Conservation (phyloP, 805 yeast species). For the Yarrowia bubula region DNA sequence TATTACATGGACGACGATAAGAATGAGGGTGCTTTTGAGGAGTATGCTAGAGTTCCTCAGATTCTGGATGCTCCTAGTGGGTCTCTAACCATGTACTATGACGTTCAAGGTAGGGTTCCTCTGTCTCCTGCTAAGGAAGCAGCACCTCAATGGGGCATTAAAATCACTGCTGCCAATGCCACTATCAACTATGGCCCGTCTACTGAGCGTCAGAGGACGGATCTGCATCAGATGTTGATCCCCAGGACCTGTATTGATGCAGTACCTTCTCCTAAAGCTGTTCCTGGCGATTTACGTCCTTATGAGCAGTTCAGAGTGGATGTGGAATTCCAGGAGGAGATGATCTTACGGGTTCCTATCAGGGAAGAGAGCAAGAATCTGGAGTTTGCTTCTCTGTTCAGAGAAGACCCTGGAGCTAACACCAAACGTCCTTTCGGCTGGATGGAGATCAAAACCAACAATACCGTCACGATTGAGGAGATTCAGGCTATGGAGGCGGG, state of each 20-base stretch:
- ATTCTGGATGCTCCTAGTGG: conserved; percentile 60
- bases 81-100: conserved; percentile 62
- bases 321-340: conserved; percentile 62
- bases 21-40: conserved; percentile 46
- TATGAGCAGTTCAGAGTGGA: conserved; percentile 56
- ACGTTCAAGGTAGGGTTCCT: conserved; percentile 64
- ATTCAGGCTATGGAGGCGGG: conserved; percentile 55
- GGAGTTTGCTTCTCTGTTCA: conserved; percentile 39
- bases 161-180: conserved; percentile 56
- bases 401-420: conserved; percentile 39
- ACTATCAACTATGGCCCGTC: conserved; percentile 89
- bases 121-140: conserved; percentile 42
- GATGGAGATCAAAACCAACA: conserved; percentile 68
- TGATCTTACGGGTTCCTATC: conserved; percentile 72
- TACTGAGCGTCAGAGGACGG: conserved; percentile 82
- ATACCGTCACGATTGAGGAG: conserved; percentile 50
- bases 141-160: conserved; percentile 58
- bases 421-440: conserved; percentile 78
- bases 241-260: conserved; percentile 67
- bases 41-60: conserved; percentile 79
- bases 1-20: conserved; percentile 39
- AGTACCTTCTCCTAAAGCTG: conserved; percentile 43
- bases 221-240: conserved; percentile 61
- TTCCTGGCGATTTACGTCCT: conserved; percentile 53
- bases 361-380: conserved; percentile 79